A percentile compares a stretch with the other conserved stretches of the same genome.
These are phyloP conservation scores for Auricularia heimuer DNA, from an alignment of 768 basidiomycete genomes.

Conservation along the genomic window DNA sequence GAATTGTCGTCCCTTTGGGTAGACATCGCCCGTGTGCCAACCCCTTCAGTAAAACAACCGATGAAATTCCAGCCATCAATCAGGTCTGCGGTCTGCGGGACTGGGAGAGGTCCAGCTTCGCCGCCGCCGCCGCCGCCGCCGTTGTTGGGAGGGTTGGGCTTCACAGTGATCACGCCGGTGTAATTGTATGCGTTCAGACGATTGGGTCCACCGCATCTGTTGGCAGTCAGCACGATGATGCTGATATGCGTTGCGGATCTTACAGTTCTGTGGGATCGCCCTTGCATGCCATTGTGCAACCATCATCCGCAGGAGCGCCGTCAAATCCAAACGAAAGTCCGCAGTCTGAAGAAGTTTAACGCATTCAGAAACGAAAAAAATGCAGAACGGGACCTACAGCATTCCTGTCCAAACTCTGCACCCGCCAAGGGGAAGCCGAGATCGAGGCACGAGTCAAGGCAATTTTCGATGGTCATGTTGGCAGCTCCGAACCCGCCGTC, in stretches of 20 bases:
- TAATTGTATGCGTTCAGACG: conserved; percentile 60
- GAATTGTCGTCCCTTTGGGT: not conserved
- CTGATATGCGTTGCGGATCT: not conserved
- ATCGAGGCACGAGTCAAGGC: conserved; percentile 52
- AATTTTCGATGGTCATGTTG: conserved; percentile 42
- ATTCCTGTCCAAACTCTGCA: conserved; percentile 38
- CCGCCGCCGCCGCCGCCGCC: conserved; percentile 27
- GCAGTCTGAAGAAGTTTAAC: conserved; percentile 33
- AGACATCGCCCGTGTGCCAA: not conserved
- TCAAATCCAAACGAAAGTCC: conserved; percentile 35
- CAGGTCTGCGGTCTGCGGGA: conserved; percentile 39
- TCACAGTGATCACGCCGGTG: conserved; percentile 43
- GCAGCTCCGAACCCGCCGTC: conserved; percentile 27
- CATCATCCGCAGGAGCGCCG: conserved; percentile 37
- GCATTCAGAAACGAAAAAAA: not conserved
- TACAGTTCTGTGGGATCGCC: conserved; percentile 50
- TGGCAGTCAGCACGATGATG: not conserved
- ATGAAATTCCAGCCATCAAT: conserved; percentile 49
- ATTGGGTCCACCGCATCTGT: conserved; percentile 57
- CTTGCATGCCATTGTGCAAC: conserved; percentile 58
- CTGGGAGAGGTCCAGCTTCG: conserved; percentile 21
- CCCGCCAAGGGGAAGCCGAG: conserved; percentile 34
- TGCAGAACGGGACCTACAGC: conserved; percentile 33
- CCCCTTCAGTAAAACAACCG: conserved; percentile 37
- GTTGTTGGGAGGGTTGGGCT: conserved; percentile 26